Conservation (phyloP, 2,329 filamentous ascomycete species). For the Lasiodiplodia citricola region DNA sequence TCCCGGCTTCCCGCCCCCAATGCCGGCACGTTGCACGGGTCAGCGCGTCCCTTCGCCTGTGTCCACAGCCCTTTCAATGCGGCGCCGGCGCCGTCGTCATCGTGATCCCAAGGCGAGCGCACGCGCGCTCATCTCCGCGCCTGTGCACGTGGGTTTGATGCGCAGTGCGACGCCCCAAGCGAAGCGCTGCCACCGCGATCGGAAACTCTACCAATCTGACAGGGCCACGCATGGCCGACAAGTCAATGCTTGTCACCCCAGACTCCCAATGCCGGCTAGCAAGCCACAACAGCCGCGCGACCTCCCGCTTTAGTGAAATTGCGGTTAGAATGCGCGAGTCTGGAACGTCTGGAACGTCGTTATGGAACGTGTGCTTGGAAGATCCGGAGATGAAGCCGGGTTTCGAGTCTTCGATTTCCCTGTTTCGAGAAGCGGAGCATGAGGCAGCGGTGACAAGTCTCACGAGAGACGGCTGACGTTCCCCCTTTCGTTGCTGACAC, state of each 20-base stretch:
- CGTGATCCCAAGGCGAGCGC: constrained; percentile 13
- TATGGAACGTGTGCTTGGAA: constrained; percentile 9
- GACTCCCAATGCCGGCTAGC: constrained; percentile 19
- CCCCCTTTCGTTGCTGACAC: constrained; percentile 5
- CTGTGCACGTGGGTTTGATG: constrained; percentile 25
- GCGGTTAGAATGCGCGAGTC: constrained; percentile 16
- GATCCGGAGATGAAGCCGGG: constrained; percentile 23
- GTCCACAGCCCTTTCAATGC: neutral
- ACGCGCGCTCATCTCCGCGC: constrained; percentile 20
- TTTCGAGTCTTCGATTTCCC: constrained; percentile 5
- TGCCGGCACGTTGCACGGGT: neutral
- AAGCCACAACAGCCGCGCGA: constrained; percentile 5
- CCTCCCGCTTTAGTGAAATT: constrained; percentile 17
- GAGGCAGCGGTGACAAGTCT: constrained; percentile 18
- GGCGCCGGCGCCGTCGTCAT: constrained; percentile 10
- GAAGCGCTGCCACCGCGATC: constrained; percentile 10
- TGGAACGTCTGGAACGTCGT: constrained; percentile 1
- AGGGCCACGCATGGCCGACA: constrained; percentile 19
- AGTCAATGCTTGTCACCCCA: constrained; percentile 12
- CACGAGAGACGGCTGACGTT: constrained; percentile 11
- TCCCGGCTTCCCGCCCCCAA: constrained; percentile 16
- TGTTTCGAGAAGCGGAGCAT: constrained; percentile 22
- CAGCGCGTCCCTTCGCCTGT: neutral
- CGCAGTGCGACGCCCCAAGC: constrained; percentile 24
- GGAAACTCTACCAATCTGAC: constrained; percentile 27